Conservation (phyloP, 1,284 basidiomycete genomes). For the Heterobasidion occidentale region DNA sequence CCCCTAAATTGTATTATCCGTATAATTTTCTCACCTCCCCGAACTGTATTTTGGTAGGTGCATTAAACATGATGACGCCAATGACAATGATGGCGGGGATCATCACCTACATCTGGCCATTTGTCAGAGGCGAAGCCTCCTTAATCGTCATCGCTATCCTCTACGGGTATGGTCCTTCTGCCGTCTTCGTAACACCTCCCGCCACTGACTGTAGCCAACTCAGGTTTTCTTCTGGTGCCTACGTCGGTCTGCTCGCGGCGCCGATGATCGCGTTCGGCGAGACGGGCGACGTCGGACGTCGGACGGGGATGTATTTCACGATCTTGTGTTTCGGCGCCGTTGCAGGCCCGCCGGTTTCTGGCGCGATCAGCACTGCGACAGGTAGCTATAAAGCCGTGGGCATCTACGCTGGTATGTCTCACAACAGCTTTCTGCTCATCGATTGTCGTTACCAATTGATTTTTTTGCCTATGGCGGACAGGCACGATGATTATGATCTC, state of each 20-base stretch:
- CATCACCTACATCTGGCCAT: slow-evolving; percentile 54
- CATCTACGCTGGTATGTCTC: slow-evolving; percentile 43
- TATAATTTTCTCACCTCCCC: neutral
- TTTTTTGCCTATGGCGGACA: neutral
- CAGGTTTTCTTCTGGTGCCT: slow-evolving; percentile 48
- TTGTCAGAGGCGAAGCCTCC: slow-evolving; percentile 29
- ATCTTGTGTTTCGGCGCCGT: slow-evolving; percentile 39
- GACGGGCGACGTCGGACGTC: slow-evolving; percentile 49
- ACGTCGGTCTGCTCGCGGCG: slow-evolving; percentile 42
- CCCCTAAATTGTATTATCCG: neutral
- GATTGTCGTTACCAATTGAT: neutral
- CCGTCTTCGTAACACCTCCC: neutral
- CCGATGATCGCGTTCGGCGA: slow-evolving; percentile 57
- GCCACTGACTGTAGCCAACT: neutral
- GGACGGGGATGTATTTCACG: slow-evolving; percentile 50
- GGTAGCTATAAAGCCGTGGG: slow-evolving; percentile 45
- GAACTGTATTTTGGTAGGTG: slow-evolving; percentile 22
- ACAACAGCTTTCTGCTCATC: neutral
- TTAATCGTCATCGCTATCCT: slow-evolving; percentile 40
- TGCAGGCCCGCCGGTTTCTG: slow-evolving; percentile 50
- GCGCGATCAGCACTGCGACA: slow-evolving; percentile 40
- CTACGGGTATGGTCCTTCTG: slow-evolving; percentile 33
- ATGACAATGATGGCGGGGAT: slow-evolving; percentile 39
- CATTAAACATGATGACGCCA: slow-evolving; percentile 49
- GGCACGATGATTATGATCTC: slow-evolving; percentile 11